Base-by-base conservation (phyloP, 768 basidiomycete species). In the Cystofilobasidium bisporidii region DNA sequence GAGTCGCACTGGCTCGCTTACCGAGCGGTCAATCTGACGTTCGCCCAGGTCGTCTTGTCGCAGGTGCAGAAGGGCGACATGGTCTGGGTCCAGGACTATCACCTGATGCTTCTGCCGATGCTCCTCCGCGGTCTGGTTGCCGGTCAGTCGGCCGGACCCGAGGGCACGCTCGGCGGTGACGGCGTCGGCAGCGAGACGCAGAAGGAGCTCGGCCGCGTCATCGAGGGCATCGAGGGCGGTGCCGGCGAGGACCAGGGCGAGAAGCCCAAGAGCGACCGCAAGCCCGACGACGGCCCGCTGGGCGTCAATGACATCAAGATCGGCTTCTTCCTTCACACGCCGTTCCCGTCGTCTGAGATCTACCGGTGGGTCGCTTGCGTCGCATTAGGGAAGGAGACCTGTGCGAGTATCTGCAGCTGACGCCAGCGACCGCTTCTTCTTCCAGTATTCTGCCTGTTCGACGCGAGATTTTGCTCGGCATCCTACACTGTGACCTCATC, bases 11-110 rank as follows among this genome's bases (percentile, higher is more conserved):
- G 96, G 96, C 84, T 86, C 63, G 96, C 91, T 18, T 99, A 98
- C 78, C 86, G 96, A 43, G 91, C 96, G 77, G 94, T 94, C 56
- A 99, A 98, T 77, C 81, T 93, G 79, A 82, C 85, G 72, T 99
- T 99, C 74, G 94, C 96, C 0, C 88, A 97, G 77, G 89, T 82
- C 26, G 89, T 98, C 67, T 82, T 84, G 70, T 80, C 82, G 56
- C 88, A 91, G 76, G 80, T 91, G 64, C 83, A 82, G 8, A 86
- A 88, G 1, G 91, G 89, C 24, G 85, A 92, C 64, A 93, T 98
- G 86, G 91, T 99, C 47, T 98, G 96, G 96, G 96, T 99, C 2
- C 96, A 99, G 66, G 91, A 94, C 76, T 92, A 93, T 76, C 91
- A 92, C 76, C 85, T 98, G 70, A 97, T 97, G 93, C 88, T 98